Base-by-base conservation (phyloP, 2,329 filamentous ascomycete genomes). In the Fonsecaea monophora region DNA sequence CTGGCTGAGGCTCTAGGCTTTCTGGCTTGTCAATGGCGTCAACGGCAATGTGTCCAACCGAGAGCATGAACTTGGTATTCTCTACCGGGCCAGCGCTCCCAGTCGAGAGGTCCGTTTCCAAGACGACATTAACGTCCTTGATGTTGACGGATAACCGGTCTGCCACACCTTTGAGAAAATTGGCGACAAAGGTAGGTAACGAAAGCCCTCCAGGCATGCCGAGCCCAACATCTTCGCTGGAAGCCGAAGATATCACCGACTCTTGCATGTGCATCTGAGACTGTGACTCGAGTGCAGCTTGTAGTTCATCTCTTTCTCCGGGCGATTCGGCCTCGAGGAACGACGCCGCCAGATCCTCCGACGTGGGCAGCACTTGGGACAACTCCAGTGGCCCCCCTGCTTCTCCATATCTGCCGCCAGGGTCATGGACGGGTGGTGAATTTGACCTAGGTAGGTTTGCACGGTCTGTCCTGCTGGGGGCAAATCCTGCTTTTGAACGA, bases 271-370 rank as follows among this genome's bases (percentile, higher is more conserved):
- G 73, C n/a, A 53, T 61, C 57, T 83, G 80, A 21, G 84, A 83
- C 67, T 82, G 82, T 5, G 83, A 82, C 32, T 82, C 79, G 40
- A 89, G 77, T 34, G 84, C 84, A 38, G 86, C 85, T 73, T 88
- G 81, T 42, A 89, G 76, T 74, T 88, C 84, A 62, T 82, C 81
- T 65, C 83, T 84, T 73, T 89, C 85, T 66, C 85, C 82, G 34
- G 76, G 77, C 10, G 87, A 84, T 74, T 89, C 86, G 2, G 86
- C 79, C 64, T 84, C 76, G 15, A 89, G 78, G 73, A 89, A 89
- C 2, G 87, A 89, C 68, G 85, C 80, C 7, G 87, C 86, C 53
- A 90, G 78, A 68, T 87, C 85, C 64, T 86, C 79, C 3, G 86
- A 81, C 0, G 84, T 87, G 0, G 86, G 86, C 30, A 88, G 55